Evolutionary conservation across 345 rosid species (phyloP).

Genomic region (Acer campestre): DNA sequence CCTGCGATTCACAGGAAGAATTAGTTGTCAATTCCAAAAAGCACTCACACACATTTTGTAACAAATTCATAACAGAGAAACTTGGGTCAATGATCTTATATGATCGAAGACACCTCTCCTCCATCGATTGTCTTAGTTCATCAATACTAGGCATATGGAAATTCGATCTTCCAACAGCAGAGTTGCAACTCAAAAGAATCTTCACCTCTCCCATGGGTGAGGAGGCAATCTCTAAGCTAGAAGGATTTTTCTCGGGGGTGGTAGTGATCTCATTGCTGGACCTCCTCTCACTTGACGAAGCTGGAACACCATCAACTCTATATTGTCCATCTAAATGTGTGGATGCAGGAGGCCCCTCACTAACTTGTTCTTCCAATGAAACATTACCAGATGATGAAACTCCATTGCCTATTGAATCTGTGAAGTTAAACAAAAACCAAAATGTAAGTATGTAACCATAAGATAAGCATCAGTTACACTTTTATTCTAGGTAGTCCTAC

Average conservation of each 20-base stretch:
- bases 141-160: constrained; percentile 66
- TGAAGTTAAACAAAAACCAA: constrained; percentile 20
- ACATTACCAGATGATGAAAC: constrained; percentile 29
- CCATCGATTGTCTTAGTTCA: constrained; percentile 68
- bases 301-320: constrained; percentile 25
- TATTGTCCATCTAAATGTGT: constrained; percentile 23
- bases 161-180: constrained; percentile 55
- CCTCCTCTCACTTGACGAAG: constrained; percentile 23
- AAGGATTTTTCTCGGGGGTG: constrained; percentile 29
- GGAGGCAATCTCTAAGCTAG: constrained; percentile 72
- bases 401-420: constrained; percentile 36
- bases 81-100: constrained; percentile 77
- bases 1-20: constrained; percentile 60
- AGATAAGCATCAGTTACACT: constrained; percentile 9
- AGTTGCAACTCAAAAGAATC: constrained; percentile 68
- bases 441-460: not conserved
- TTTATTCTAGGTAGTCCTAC: not conserved
- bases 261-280: constrained; percentile 30
- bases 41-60: constrained; percentile 86
- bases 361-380: constrained; percentile 32
- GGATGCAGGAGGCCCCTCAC: constrained; percentile 29
- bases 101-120: constrained; percentile 71
- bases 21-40: constrained; percentile 65
- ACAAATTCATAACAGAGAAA: constrained; percentile 62
- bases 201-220: constrained; percentile 82